phyloP scores from a whole-genome alignment of 2,329 filamentous ascomycete genomes.

The Drechslerella coelobrocha region DNA sequence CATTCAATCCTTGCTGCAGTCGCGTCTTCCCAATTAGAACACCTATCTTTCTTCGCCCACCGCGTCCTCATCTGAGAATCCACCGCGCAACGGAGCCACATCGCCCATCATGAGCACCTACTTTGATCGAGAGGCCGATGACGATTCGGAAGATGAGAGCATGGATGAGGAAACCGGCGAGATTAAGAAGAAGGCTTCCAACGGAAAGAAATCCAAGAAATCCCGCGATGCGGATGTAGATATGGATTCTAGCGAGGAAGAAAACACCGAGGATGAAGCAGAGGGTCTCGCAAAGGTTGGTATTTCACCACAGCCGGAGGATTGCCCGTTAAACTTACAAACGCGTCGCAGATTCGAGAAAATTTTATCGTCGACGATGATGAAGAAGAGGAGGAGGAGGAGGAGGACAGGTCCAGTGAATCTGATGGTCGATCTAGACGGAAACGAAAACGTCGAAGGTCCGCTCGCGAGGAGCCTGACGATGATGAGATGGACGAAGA shows the following conservation, averaged over 20 bases:
- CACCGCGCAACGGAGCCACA: not conserved
- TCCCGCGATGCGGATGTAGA: conserved; percentile 61
- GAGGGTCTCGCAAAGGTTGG: conserved; percentile 78
- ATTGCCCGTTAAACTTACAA: conserved; percentile 16
- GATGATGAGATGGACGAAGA: conserved; percentile 89
- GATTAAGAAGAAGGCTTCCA: conserved; percentile 59
- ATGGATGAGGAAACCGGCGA: conserved; percentile 79
- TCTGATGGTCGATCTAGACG: conserved; percentile 60
- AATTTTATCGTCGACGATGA: conserved; percentile 97
- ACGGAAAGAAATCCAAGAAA: conserved; percentile 57
- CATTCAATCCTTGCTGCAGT: not conserved
- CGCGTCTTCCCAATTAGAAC: conserved; percentile 35
- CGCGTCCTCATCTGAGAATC: not conserved
- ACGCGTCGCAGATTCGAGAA: conserved; percentile 73
- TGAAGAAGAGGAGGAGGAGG: conserved; percentile 76
- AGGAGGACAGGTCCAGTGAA: conserved; percentile 63
- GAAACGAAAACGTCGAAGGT: conserved; percentile 71
- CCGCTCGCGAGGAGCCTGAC: conserved; percentile 75
- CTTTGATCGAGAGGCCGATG: conserved; percentile 82
- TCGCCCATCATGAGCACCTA: conserved; percentile 70
- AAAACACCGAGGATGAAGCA: conserved; percentile 89
- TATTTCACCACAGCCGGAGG: conserved; percentile 12
- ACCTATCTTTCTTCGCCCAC: no score
- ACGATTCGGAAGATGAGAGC: conserved; percentile 82
- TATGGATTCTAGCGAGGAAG: conserved; percentile 87